These are phyloP conservation scores for Zymoseptoria ardabiliae DNA, from an alignment of 2,329 filamentous ascomycete species.

Conservation along the genomic window DNA sequence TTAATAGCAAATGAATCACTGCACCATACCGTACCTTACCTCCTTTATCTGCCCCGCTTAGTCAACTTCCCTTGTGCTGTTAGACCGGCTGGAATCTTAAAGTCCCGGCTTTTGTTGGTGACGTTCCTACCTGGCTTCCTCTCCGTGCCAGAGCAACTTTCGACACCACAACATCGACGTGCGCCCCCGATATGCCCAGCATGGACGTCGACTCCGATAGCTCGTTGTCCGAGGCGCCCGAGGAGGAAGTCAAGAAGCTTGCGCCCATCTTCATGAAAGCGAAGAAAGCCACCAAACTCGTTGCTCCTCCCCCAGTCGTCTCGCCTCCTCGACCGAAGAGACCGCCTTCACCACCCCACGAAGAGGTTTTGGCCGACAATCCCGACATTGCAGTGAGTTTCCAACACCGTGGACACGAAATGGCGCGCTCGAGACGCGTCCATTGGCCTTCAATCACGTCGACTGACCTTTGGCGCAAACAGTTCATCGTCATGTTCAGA, in stretches of 20 bases:
- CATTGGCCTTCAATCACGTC: conserved; percentile 14
- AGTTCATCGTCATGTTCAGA: conserved; percentile 99
- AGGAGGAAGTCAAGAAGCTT: conserved; percentile 45
- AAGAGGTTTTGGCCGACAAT: conserved; percentile 84
- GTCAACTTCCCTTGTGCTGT: conserved; percentile 7
- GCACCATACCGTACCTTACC: neutral
- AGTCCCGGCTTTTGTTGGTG: conserved; percentile 5
- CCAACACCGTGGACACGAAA: conserved; percentile 18
- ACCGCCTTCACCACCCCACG: conserved; percentile 80
- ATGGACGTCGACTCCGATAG: conserved; percentile 46
- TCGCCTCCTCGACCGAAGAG: conserved; percentile 51
- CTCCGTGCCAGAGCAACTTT: conserved; percentile 9
- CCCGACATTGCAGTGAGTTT: conserved; percentile 80
- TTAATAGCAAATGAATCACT: conserved; percentile 15
- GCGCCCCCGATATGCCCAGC: conserved; percentile 33
- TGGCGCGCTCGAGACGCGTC: conserved; percentile 26
- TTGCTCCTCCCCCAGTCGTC: conserved; percentile 39
- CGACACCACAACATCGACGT: conserved; percentile 24
- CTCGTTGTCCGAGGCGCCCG: conserved; percentile 52
- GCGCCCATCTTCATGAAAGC: conserved; percentile 32
- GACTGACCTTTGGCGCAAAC: conserved; percentile 39
- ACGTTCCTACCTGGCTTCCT: conserved; percentile 10
- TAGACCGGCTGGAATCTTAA: neutral
- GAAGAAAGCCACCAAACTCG: conserved; percentile 35
- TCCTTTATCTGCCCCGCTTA: conserved; percentile 4